Conservation (phyloP, 495 filamentous ascomycete species). For the Penicillium paxilli region DNA sequence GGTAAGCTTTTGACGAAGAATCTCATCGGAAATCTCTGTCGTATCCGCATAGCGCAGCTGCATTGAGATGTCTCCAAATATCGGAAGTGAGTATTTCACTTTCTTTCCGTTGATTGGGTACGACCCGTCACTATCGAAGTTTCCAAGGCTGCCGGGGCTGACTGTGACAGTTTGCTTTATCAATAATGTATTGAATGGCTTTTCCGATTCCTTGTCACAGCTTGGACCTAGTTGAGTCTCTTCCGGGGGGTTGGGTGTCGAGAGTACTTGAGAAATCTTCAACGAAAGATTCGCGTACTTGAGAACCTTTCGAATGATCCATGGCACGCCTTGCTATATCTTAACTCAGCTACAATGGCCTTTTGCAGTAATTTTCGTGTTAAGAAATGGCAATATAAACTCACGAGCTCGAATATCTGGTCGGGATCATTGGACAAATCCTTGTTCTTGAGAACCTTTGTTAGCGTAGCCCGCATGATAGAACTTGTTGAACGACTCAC, state of each 20-base stretch:
- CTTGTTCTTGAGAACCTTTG: conserved; percentile 10
- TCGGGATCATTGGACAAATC: conserved; percentile 22
- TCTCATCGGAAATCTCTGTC: conserved; percentile 5
- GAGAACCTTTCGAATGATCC: conserved; percentile 15
- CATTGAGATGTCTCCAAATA: conserved; percentile 21
- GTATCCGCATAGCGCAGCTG: conserved; percentile 8
- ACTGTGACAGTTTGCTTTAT: conserved; percentile 20
- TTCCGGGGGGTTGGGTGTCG: not conserved
- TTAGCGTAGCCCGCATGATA: not conserved
- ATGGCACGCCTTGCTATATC: conserved; percentile 27
- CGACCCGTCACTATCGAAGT: conserved; percentile 14
- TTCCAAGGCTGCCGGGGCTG: conserved; percentile 13
- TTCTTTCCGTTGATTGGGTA: conserved; percentile 12
- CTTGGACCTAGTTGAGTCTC: no score
- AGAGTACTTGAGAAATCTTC: conserved; percentile 12
- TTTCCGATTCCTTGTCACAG: not conserved
- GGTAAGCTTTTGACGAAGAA: conserved; percentile 1
- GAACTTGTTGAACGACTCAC: conserved; percentile 1
- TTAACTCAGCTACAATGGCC: no score
- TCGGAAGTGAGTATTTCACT: conserved; percentile 12
- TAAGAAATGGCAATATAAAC: no score
- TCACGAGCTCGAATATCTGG: conserved; percentile 17
- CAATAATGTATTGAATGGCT: conserved; percentile 7
- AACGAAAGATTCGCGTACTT: conserved; percentile 14
- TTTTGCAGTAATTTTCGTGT: no score